These are phyloP conservation scores for Sextonia rubra DNA, from an alignment of 164 flowering plant species.

Conservation along the genomic window DNA sequence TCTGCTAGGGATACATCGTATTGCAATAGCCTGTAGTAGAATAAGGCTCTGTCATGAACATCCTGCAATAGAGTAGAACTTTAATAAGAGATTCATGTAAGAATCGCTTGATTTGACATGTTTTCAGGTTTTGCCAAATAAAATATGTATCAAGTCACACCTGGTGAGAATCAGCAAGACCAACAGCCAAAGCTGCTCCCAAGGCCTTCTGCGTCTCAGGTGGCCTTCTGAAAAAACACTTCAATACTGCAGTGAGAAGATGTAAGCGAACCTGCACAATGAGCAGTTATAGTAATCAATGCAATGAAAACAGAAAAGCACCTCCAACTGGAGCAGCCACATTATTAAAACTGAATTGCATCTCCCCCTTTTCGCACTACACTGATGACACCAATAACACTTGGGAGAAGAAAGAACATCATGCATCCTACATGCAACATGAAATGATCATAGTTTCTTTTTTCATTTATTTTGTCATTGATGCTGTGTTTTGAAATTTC, in stretches of 20 bases:
- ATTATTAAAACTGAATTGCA: not conserved
- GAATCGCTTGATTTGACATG: not conserved
- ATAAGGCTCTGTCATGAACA: constrained; percentile 96
- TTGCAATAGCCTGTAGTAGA: constrained; percentile 93
- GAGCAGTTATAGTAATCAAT: not conserved
- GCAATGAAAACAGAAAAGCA: not conserved
- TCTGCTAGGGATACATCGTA: constrained; percentile 74
- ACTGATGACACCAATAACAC: not conserved
- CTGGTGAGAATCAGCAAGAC: constrained; percentile 94
- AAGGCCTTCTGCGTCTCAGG: constrained; percentile 93
- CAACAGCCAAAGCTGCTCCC: constrained; percentile 89
- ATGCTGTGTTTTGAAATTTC: not conserved
- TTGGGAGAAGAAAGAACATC: not conserved
- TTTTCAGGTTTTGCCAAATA: not conserved
- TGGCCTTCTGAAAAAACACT: constrained; percentile 91
- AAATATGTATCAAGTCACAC: constrained; percentile 24
- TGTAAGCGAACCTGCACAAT: constrained; percentile 80
- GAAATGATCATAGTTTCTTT: no score
- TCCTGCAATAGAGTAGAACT: constrained; percentile 60
- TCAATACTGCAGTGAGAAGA: constrained; percentile 89
- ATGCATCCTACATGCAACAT: no score
- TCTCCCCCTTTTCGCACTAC: not conserved
- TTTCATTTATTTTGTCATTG: not conserved
- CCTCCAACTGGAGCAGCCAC: not conserved
- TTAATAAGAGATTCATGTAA: constrained; percentile 9